A percentile compares a stretch with the other conserved stretches of the same genome.
Evolutionary conservation across 768 basidiomycete species (phyloP).

Genomic region (Tricholoma matsutake): DNA sequence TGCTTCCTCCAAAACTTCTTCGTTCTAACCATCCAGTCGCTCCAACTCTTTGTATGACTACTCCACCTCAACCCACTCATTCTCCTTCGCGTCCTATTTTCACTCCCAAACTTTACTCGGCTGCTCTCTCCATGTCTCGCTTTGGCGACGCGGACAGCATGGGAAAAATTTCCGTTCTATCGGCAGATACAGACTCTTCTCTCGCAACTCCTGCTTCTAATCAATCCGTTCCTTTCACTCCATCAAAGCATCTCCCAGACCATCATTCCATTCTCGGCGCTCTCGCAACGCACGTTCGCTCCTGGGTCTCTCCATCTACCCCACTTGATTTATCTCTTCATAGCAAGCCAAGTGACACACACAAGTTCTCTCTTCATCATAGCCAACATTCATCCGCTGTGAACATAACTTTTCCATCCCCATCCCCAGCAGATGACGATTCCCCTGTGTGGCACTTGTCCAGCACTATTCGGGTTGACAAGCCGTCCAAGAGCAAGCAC

Average conservation of each 20-base stretch:
- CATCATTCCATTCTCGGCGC: constrained; percentile 33
- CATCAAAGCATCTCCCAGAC: constrained; percentile 10
- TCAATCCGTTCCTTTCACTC: constrained; percentile 33
- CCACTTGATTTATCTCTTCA: constrained; percentile 22
- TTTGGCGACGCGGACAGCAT: constrained; percentile 31
- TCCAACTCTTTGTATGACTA: constrained; percentile 51
- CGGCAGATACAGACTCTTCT: constrained; percentile 46
- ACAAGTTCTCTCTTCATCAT: constrained; percentile 6
- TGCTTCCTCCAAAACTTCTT: constrained; percentile 37
- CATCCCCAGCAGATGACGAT: constrained; percentile 17
- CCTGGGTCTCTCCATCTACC: constrained; percentile 40
- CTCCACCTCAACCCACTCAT: constrained; percentile 28
- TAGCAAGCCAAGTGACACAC: constrained; percentile 7
- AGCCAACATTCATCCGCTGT: constrained; percentile 10
- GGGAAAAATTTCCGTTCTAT: constrained; percentile 30
- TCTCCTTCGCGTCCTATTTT: constrained; percentile 30
- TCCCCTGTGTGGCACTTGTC: constrained; percentile 22
- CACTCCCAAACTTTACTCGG: constrained; percentile 32
- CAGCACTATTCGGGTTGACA: constrained; percentile 14
- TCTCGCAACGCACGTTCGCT: constrained; percentile 42
- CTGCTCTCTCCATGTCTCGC: constrained; percentile 24
- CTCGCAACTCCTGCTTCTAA: constrained; percentile 49
- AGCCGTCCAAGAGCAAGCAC: constrained; percentile 1
- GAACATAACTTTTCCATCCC: constrained; percentile 13
- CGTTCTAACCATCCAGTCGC: constrained; percentile 36